phyloP scores from a whole-genome alignment of 768 basidiomycete genomes.

The Sporobolomyces roseus region DNA sequence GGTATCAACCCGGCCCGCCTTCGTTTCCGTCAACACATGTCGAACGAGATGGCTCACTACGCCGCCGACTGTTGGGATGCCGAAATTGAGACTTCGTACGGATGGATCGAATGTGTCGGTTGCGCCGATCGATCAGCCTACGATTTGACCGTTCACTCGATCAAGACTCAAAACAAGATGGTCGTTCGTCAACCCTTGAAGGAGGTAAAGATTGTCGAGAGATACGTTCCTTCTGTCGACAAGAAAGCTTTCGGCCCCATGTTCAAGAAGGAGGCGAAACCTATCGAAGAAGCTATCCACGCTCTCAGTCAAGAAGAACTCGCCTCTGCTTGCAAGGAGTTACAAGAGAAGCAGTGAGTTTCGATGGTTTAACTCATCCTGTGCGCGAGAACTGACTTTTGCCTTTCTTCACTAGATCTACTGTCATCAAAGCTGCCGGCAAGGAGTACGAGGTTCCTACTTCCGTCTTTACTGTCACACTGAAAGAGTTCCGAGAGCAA shows the following conservation, averaged over 20 bases:
- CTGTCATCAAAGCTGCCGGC: slow-evolving; percentile 61
- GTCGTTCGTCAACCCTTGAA: slow-evolving; percentile 81
- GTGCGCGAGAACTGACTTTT: neutral
- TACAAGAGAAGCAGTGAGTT: slow-evolving; percentile 65
- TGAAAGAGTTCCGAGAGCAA: slow-evolving; percentile 80
- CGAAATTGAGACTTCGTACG: slow-evolving; percentile 85
- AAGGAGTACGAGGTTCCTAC: slow-evolving; percentile 67
- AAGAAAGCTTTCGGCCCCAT: slow-evolving; percentile 85
- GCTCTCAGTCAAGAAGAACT: slow-evolving; percentile 66
- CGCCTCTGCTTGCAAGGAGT: slow-evolving; percentile 62
- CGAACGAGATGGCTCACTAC: slow-evolving; percentile 99
- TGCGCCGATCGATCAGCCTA: slow-evolving; percentile 98
- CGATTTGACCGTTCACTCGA: slow-evolving; percentile 83
- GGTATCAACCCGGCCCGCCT: slow-evolving; percentile 78
- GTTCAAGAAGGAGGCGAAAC: slow-evolving; percentile 75
- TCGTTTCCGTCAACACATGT: slow-evolving; percentile 97
- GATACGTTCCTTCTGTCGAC: slow-evolving; percentile 72
- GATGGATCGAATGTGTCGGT: slow-evolving; percentile 98
- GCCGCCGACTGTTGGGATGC: slow-evolving; percentile 99
- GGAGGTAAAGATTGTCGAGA: slow-evolving; percentile 77
- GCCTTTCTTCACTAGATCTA: slow-evolving; percentile 51
- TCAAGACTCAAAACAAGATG: slow-evolving; percentile 75
- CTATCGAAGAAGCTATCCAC: slow-evolving; percentile 62
- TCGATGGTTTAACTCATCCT: neutral
- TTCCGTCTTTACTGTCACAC: slow-evolving; percentile 70